phyloP scores from a whole-genome alignment of 441 rosid species.

The Gossypium schwendimanii region DNA sequence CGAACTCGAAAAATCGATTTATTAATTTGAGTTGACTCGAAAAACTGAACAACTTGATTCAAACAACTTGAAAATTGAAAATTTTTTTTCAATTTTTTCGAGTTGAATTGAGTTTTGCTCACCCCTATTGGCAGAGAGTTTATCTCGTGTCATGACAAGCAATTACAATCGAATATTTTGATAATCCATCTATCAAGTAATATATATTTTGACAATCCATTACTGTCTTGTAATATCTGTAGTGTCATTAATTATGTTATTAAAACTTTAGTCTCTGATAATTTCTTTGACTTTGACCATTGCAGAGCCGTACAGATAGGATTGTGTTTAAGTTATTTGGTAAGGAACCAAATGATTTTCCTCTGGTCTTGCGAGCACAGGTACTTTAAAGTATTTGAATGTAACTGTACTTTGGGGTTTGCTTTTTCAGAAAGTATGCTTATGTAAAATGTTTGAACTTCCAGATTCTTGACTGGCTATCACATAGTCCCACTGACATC shows the following conservation, averaged over 20 bases:
- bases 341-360: constrained; percentile 86
- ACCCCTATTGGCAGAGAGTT: background rate
- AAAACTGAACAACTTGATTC: no score
- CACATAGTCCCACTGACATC: constrained; percentile 89
- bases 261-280: background rate
- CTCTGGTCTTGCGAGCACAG: constrained; percentile 74
- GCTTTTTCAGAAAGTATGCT: constrained; percentile 16
- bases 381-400: constrained; percentile 29
- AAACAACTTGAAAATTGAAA: no score
- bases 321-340: constrained; percentile 90
- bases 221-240: background rate
- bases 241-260: background rate
- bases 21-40: no score
- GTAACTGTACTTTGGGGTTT: constrained; percentile 4
- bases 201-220: background rate
- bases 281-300: constrained; percentile 14
- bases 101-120: no score
- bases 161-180: background rate
- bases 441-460: constrained; percentile 17
- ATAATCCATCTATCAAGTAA: background rate
- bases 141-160: background rate
- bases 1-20: no score
- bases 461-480: constrained; percentile 87
- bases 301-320: constrained; percentile 84
- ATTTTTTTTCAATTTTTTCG: no score